Conservation (phyloP, 441 rosid genomes). For the Gossypium gossypioides region DNA sequence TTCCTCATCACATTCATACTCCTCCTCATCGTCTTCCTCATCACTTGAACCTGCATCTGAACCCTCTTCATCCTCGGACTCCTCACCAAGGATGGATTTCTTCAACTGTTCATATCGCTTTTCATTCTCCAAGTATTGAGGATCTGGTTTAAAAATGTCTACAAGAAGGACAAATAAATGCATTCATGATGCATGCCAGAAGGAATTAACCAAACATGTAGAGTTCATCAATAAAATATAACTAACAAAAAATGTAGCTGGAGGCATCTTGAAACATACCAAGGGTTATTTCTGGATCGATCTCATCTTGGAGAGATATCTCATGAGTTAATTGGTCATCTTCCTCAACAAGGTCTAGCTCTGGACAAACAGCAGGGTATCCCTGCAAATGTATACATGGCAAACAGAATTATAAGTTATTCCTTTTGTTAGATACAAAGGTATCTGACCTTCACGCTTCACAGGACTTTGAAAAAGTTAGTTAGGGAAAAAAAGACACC, state of each 20-base stretch:
- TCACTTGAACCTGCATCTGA: constrained; percentile 53
- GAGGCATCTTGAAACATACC: constrained; percentile 37
- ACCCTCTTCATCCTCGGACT: constrained; percentile 68
- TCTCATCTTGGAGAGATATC: constrained; percentile 55
- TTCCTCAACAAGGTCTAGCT: constrained; percentile 71
- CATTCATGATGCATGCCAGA: constrained; percentile 3
- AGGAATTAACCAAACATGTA: constrained; percentile 1
- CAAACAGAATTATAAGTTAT: constrained; percentile 8
- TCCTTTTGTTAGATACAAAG: neutral
- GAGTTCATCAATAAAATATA: neutral
- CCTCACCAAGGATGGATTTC: constrained; percentile 73
- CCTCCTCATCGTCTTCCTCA: constrained; percentile 50
- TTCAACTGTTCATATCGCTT: constrained; percentile 70
- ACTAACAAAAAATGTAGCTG: neutral
- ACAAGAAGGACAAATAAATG: constrained; percentile 17
- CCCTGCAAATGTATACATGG: constrained; percentile 42
- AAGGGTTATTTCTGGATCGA: constrained; percentile 61
- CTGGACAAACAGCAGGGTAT: constrained; percentile 79
- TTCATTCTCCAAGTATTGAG: constrained; percentile 70
- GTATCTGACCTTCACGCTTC: neutral
- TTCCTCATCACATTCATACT: neutral
- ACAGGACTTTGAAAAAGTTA: neutral
- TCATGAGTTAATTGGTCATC: constrained; percentile 75
- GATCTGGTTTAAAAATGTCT: constrained; percentile 81
- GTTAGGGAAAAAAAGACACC: constrained; percentile 28